Base-by-base conservation (phyloP, 129 eudicot genomes). In the Solidago caesia region DNA sequence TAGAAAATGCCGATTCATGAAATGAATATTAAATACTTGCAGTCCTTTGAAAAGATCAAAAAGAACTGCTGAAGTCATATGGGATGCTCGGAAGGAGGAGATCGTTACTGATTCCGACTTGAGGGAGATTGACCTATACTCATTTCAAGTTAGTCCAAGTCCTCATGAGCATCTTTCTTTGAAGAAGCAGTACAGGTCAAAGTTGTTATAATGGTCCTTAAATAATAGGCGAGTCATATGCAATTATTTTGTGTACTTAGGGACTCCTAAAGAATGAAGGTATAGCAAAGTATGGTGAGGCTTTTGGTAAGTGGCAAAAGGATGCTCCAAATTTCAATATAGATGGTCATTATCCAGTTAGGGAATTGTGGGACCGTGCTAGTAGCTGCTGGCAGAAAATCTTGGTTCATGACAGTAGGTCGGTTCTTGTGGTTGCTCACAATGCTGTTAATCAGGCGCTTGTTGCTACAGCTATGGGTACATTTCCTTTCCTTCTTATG, bases 361-460 rank as follows among this genome's bases (percentile, higher is more conserved):
- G 99, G 80, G 97, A 94, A 78, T 81, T 94, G 41, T 94, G 99
- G 99, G 79, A 84, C 1, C 96, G 99, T 43, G 97, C 97, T 73
- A 80, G 87, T 79, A 88, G 78, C 81, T 88, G 91, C 81, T 94
- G 99, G 99, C 77, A 77, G 44, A 91, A 83, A 78, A 91, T 94
- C 26, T 72, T 94, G 44, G 67, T 71, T 29, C 96, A 86, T 84
- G 91, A 94, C 64, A 94, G 97, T 83, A 91, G 73, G 76, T 88
- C 97, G 5, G 87, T 88, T 78, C 96, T 94, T 65, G 99, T 91
- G 74, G 99, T 94, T 82, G 99, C 99, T 87, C 97, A 94, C 67
- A 94, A 90, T 85, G 99, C 97, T 49, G 99, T 94, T 75, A 94
- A 94, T 81, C 99, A 94, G 86, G 99, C 99, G 75, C 99, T 94